phyloP scores from a whole-genome alignment of 345 rosid genomes.

The Salix exigua region DNA sequence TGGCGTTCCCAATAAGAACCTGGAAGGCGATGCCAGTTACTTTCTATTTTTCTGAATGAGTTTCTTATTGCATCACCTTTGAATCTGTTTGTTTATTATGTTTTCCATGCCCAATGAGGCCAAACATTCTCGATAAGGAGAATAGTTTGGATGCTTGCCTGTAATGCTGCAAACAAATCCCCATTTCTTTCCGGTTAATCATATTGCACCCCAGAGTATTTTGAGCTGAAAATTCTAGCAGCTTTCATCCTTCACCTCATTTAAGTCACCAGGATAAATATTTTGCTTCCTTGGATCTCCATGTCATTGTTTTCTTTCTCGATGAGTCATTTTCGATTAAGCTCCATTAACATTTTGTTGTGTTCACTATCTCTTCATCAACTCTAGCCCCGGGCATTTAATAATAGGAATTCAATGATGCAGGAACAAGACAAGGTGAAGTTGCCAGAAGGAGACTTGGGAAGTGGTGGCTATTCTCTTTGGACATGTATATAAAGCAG shows the following conservation, averaged over 20 bases:
- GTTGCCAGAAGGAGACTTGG: slow-evolving; percentile 41
- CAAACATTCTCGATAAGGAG: background rate
- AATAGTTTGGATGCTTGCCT: background rate
- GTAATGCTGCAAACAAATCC: no score
- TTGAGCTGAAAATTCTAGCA: no score
- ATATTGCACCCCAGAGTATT: no score
- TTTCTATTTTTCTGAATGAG: background rate
- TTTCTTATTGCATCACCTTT: background rate
- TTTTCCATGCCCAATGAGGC: no score
- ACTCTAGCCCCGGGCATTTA: background rate
- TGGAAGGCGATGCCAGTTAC: background rate
- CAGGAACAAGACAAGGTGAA: slow-evolving; percentile 50
- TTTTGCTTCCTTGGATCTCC: background rate
- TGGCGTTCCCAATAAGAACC: background rate
- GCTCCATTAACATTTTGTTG: background rate
- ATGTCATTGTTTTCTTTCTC: background rate
- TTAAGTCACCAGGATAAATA: background rate
- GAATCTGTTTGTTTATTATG: background rate
- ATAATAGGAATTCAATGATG: slow-evolving; percentile 18
- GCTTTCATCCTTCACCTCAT: no score
- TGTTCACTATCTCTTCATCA: background rate
- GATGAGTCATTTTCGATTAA: background rate
- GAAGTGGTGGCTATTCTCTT: slow-evolving; percentile 39
- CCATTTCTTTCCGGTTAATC: no score
- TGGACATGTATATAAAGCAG: slow-evolving; percentile 42